These are phyloP conservation scores for Bisporella sp. DNA, from an alignment of 2,329 filamentous ascomycete genomes.

Conservation along the genomic window DNA sequence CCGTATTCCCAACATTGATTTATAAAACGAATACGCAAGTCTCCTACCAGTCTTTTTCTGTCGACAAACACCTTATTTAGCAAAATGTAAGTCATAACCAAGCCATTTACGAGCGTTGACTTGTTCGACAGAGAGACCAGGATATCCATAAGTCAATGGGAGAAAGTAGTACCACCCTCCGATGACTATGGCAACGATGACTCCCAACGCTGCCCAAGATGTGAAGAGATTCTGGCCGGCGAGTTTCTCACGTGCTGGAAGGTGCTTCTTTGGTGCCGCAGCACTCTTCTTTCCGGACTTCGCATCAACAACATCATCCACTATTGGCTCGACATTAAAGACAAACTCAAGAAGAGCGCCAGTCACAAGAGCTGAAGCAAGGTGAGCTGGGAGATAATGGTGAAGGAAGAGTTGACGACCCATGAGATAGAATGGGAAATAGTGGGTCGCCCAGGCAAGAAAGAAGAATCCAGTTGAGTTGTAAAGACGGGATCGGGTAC, in stretches of 20 bases:
- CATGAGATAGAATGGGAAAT: conserved; percentile 97
- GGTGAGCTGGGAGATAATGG: conserved; percentile 91
- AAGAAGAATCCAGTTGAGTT: conserved; percentile 99
- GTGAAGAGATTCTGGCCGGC: conserved; percentile 68
- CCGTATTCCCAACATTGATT: too few relatives aligned
- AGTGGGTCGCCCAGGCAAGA: conserved; percentile 95
- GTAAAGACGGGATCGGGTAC: conserved; percentile 87
- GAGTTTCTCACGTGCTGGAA: conserved; percentile 77
- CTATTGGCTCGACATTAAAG: conserved; percentile 78
- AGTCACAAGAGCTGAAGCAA: conserved; percentile 84
- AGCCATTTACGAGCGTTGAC: conserved; percentile 89
- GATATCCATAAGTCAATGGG: conserved; percentile 90
- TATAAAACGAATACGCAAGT: too few relatives aligned
- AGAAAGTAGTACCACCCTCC: conserved; percentile 90
- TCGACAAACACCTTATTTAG: conserved; percentile 54
- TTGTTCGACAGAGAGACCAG: conserved; percentile 72
- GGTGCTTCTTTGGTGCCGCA: conserved; percentile 45
- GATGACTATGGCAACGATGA: conserved; percentile 61
- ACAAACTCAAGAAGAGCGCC: conserved; percentile 92
- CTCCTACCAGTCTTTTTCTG: not conserved
- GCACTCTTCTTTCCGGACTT: conserved; percentile 41
- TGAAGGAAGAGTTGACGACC: conserved; percentile 96
- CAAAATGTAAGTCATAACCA: conserved; percentile 95
- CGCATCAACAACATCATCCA: conserved; percentile 40
- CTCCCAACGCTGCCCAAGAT: conserved; percentile 70